Conservation (phyloP, 202 grass and related monocot species). For the Schoenoplectus triqueter region DNA sequence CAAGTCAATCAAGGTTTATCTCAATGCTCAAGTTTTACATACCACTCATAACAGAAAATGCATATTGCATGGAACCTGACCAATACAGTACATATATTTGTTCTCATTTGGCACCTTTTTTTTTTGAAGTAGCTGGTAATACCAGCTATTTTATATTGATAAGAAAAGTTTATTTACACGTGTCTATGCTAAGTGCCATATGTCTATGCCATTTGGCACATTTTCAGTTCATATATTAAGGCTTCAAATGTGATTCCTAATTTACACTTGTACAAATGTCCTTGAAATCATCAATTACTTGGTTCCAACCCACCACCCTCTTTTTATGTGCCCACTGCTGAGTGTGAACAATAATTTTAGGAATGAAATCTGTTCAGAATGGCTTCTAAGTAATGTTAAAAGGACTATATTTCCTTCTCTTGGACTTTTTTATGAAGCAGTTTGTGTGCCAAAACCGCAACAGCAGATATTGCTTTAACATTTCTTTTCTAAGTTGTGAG, state of each 20-base stretch:
- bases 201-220: no score
- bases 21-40: not conserved
- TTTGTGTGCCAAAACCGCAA: not conserved
- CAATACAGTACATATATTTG: not conserved
- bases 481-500: not conserved
- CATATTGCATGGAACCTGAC: not conserved
- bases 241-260: no score
- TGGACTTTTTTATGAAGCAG: not conserved
- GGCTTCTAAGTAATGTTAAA: not conserved
- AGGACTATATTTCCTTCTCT: not conserved
- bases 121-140: no score
- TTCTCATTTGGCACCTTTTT: constrained; percentile 15
- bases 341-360: not conserved
- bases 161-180: no score
- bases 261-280: no score
- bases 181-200: no score
- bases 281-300: no score
- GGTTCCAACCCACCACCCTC: no score
- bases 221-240: no score
- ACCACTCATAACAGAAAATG: not conserved
- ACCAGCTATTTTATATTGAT: no score
- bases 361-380: not conserved
- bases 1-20: constrained; percentile 15
- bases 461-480: not conserved
- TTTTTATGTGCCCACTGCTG: no score